A percentile compares a stretch with the other conserved stretches of the same genome.
phyloP scores from a whole-genome alignment of 805 yeast genomes.

The Henningerozyma blattae region DNA sequence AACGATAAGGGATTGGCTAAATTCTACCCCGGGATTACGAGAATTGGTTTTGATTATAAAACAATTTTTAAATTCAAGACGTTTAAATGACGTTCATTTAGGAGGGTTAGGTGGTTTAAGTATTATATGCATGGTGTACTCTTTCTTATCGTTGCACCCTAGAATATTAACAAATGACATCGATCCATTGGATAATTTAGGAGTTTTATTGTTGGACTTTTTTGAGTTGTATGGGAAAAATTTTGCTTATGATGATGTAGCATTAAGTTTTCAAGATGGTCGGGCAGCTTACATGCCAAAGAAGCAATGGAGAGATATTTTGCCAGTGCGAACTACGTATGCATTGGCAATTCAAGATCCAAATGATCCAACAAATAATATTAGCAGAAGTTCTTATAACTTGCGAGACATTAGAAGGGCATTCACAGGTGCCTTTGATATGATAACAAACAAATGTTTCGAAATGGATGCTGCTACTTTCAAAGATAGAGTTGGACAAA shows the following conservation, averaged over 20 bases:
- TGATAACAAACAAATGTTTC: constrained; percentile 64
- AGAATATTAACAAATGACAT: constrained; percentile 56
- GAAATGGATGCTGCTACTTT: constrained; percentile 55
- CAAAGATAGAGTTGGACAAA: constrained; percentile 54
- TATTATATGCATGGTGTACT: constrained; percentile 74
- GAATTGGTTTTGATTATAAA: constrained; percentile 75
- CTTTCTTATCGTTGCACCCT: constrained; percentile 73
- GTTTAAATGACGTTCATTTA: constrained; percentile 72
- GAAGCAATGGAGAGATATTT: constrained; percentile 36
- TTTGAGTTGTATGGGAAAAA: constrained; percentile 86
- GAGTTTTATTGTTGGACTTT: constrained; percentile 78
- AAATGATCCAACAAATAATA: constrained; percentile 69
- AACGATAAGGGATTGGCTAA: constrained; percentile 63
- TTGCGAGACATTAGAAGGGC: constrained; percentile 70
- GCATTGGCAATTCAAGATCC: constrained; percentile 81
- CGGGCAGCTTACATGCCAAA: constrained; percentile 50
- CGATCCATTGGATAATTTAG: constrained; percentile 62
- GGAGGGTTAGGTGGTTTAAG: constrained; percentile 96
- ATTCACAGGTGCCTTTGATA: constrained; percentile 78
- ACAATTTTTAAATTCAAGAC: constrained; percentile 70
- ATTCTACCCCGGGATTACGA: constrained; percentile 62
- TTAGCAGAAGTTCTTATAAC: constrained; percentile 77
- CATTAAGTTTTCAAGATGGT: constrained; percentile 48
- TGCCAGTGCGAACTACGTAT: constrained; percentile 42
- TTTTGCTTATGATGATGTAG: constrained; percentile 74